phyloP scores from a whole-genome alignment of 2,329 filamentous ascomycete species.

The Thermoascus crustaceus region DNA sequence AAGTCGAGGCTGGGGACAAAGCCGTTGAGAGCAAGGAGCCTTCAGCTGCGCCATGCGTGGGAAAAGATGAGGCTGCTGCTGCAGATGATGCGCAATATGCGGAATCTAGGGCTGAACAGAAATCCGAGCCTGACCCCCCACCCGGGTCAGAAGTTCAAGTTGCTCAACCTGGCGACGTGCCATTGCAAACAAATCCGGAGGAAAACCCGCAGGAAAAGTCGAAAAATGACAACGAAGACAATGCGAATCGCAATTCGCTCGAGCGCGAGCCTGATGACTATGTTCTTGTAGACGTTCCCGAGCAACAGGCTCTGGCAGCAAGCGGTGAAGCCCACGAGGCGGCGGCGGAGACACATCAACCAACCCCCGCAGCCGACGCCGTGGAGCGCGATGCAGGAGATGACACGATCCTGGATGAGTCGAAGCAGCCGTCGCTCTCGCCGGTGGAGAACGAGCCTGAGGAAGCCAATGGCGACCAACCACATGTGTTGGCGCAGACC shows the following conservation, averaged over 20 bases:
- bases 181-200: neutral
- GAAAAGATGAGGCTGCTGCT: too few relatives aligned
- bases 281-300: slow-evolving; percentile 1
- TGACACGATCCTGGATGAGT: slow-evolving; percentile 1
- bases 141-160: too few relatives aligned
- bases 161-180: too few relatives aligned
- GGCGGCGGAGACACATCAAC: neutral
- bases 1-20: neutral
- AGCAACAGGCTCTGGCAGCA: neutral
- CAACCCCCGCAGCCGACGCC: slow-evolving; percentile 3
- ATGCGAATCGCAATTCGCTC: neutral
- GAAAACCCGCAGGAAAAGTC: neutral
- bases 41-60: too few relatives aligned
- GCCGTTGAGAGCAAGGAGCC: too few relatives aligned
- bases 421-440: neutral
- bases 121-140: too few relatives aligned
- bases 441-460: slow-evolving; percentile 4
- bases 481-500: slow-evolving; percentile 8
- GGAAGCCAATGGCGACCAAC: slow-evolving; percentile 8
- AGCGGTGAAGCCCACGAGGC: neutral
- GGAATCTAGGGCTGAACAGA: too few relatives aligned
- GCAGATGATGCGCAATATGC: too few relatives aligned
- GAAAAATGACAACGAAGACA: neutral
- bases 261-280: neutral
- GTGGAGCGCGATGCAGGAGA: slow-evolving; percentile 4